A percentile compares a stretch with the other conserved stretches of the same genome.
phyloP scores from a whole-genome alignment of 2,329 filamentous ascomycete genomes.

The Sporothrix brasiliensis region DNA sequence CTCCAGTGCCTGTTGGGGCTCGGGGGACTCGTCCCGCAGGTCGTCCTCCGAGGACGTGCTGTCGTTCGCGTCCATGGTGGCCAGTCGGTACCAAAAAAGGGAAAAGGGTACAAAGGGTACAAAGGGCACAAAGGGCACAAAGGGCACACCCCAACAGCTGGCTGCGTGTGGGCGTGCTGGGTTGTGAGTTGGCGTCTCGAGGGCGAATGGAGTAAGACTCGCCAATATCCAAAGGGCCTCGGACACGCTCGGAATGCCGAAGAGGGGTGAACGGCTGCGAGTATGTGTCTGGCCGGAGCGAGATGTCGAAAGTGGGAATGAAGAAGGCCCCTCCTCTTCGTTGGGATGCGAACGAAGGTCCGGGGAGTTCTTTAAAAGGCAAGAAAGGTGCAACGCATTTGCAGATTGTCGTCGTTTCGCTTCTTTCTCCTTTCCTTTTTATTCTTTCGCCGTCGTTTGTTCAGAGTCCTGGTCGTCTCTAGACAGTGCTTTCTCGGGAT shows the following conservation, averaged over 20 bases:
- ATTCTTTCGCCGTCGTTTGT: neutral
- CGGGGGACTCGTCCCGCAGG: neutral
- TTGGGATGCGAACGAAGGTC: neutral
- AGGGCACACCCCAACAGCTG: too few species aligned
- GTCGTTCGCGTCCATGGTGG: slow-evolving; percentile 2
- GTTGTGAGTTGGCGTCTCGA: neutral
- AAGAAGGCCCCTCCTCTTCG: too few species aligned
- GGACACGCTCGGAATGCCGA: slow-evolving; percentile 28
- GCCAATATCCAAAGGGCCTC: neutral
- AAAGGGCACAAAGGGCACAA: too few species aligned
- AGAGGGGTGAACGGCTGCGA: neutral
- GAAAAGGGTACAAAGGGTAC: too few species aligned
- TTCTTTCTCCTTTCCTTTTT: neutral
- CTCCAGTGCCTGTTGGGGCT: slow-evolving; percentile 39
- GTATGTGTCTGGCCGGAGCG: neutral
- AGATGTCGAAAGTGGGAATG: neutral
- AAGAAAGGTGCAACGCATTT: neutral
- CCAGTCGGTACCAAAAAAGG: neutral
- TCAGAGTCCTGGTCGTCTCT: neutral
- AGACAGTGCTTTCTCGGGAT: neutral
- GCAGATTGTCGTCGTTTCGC: neutral
- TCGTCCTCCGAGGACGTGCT: slow-evolving; percentile 6
- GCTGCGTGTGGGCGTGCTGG: neutral
- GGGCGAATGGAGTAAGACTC: neutral
- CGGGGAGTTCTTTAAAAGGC: neutral